phyloP scores from a whole-genome alignment of 768 basidiomycete genomes.

The Boletellus ananas region DNA sequence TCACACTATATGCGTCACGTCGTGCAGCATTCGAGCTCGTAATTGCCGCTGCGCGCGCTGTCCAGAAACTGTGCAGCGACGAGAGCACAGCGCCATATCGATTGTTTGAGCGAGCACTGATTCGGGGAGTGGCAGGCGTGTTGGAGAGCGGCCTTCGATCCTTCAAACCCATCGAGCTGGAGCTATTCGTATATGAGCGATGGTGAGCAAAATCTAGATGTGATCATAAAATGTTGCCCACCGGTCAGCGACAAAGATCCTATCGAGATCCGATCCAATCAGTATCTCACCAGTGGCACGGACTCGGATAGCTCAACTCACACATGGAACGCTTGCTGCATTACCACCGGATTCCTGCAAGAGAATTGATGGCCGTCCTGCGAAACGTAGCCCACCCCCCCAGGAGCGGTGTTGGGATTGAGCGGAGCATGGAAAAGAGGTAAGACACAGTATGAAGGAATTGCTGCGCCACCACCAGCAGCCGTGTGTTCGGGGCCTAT shows the following conservation, averaged over 20 bases:
- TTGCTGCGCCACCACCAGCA: conserved; percentile 34
- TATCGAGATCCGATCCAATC: conserved; percentile 14
- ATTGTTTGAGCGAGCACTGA: conserved; percentile 38
- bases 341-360: conserved; percentile 50
- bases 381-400: conserved; percentile 47
- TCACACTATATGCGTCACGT: conserved; percentile 54
- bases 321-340: conserved; percentile 60
- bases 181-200: conserved; percentile 30
- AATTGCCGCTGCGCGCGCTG: conserved; percentile 42
- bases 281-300: background rate
- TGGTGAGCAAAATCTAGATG: background rate
- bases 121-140: conserved; percentile 40
- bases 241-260: conserved; percentile 56
- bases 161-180: conserved; percentile 43
- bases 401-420: conserved; percentile 24
- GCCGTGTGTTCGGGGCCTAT: conserved; percentile 50
- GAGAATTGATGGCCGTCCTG: conserved; percentile 52
- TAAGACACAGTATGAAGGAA: conserved; percentile 52
- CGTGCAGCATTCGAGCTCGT: conserved; percentile 27
- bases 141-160: conserved; percentile 45
- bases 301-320: conserved; percentile 28
- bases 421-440: conserved; percentile 49
- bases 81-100: conserved; percentile 59
- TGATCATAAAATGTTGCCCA: conserved; percentile 10
- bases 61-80: conserved; percentile 54